Conservation (phyloP, 768 basidiomycete species). For the Steccherinum ochraceum region DNA sequence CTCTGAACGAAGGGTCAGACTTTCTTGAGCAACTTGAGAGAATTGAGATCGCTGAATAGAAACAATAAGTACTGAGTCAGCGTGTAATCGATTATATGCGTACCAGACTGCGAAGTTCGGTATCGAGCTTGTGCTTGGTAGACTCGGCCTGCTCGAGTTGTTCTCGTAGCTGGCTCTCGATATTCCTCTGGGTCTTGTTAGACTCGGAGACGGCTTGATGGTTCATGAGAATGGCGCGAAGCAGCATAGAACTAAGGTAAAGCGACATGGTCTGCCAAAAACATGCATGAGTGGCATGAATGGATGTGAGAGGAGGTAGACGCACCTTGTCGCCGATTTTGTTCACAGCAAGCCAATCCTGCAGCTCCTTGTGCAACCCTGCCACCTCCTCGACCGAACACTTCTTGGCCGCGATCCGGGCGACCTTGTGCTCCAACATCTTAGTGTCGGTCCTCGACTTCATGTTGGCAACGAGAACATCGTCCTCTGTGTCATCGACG, state of each 20-base stretch:
- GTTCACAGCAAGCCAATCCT: conserved; percentile 64
- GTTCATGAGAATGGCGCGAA: conserved; percentile 80
- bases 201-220: conserved; percentile 76
- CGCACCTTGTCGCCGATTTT: conserved; percentile 61
- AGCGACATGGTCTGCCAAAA: conserved; percentile 53
- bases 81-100: conserved; percentile 10
- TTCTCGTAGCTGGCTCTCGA: conserved; percentile 55
- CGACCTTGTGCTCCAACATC: conserved; percentile 71
- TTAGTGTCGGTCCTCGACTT: conserved; percentile 47
- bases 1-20: conserved; percentile 60
- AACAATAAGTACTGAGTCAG: conserved; percentile 14
- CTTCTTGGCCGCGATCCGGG: conserved; percentile 75
- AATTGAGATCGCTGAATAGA: conserved; percentile 48
- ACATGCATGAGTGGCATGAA: too few species aligned
- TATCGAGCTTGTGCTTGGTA: conserved; percentile 52
- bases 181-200: conserved; percentile 56
- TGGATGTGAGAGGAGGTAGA: conserved; percentile 14
- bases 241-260: conserved; percentile 67
- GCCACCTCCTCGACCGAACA: conserved; percentile 84
- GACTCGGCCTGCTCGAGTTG: conserved; percentile 63
- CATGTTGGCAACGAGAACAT: conserved; percentile 18
- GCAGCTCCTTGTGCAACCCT: conserved; percentile 69
- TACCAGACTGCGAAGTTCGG: conserved; percentile 65
- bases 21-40: conserved; percentile 66
- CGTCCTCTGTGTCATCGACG: conserved; percentile 28